A percentile compares a stretch with the other conserved stretches of the same genome.
Evolutionary conservation across 371 early-diverging fungal genomes (phyloP).

Genomic region (Circinella umbellata): DNA sequence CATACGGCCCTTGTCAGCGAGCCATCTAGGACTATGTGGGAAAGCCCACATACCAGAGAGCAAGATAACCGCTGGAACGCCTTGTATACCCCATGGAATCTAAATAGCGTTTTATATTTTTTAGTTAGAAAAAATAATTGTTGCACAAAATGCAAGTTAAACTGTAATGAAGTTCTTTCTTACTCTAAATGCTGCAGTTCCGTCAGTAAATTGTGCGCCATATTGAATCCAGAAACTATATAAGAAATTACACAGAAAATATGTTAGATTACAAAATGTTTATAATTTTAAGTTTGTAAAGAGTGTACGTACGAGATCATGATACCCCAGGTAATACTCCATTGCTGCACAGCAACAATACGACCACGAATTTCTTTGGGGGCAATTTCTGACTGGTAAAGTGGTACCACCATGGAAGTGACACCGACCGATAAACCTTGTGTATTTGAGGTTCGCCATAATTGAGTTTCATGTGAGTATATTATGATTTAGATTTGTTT

Average conservation of each 20-base stretch:
- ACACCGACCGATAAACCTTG: slow-evolving; percentile 56
- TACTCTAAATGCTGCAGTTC: slow-evolving; percentile 69
- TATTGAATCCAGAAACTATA: slow-evolving; percentile 32
- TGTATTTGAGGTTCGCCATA: neutral
- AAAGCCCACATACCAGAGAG: slow-evolving; percentile 70
- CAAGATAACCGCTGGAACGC: slow-evolving; percentile 76
- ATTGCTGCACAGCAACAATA: slow-evolving; percentile 78
- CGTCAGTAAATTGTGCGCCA: slow-evolving; percentile 19
- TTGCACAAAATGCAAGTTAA: too few species aligned
- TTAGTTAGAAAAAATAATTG: too few species aligned
- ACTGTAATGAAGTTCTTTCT: too few species aligned
- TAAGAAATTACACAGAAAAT: too few species aligned
- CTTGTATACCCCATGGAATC: slow-evolving; percentile 81
- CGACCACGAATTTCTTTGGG: slow-evolving; percentile 74
- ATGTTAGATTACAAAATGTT: too few species aligned
- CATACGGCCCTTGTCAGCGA: slow-evolving; percentile 63
- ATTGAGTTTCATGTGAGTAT: neutral
- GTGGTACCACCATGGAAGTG: slow-evolving; percentile 70
- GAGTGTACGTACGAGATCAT: slow-evolving; percentile 44
- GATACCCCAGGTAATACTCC: slow-evolving; percentile 74
- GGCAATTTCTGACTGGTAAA: slow-evolving; percentile 82
- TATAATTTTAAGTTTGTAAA: neutral
- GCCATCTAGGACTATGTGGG: slow-evolving; percentile 90
- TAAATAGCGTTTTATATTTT: too few species aligned
- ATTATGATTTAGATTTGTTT: too few species aligned